These are phyloP conservation scores for Pulveroboletus sp. DNA, from an alignment of 768 basidiomycete genomes.

Conservation along the genomic window DNA sequence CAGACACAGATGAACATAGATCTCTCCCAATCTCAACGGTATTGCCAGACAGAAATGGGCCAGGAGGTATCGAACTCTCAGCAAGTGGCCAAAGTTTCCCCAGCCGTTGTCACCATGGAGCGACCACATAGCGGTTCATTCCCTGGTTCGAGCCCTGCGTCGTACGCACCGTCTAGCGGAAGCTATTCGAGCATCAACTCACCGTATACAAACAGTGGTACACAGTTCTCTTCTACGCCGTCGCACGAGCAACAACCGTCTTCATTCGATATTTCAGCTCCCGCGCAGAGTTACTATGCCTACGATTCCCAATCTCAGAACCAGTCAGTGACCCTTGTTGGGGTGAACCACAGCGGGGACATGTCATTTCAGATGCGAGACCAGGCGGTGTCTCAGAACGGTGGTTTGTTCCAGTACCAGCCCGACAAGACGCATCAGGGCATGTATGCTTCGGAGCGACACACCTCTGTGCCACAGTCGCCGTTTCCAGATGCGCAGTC, in stretches of 20 bases:
- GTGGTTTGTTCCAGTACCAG: slow-evolving; percentile 13
- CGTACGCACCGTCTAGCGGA: slow-evolving; percentile 21
- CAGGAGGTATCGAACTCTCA: slow-evolving; percentile 8
- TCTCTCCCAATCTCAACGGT: slow-evolving; percentile 13
- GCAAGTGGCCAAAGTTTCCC: slow-evolving; percentile 6
- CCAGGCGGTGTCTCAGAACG: slow-evolving; percentile 13
- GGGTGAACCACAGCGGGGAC: slow-evolving; percentile 14
- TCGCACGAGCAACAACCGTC: slow-evolving; percentile 20
- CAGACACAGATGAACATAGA: slow-evolving; percentile 15
- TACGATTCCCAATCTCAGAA: slow-evolving; percentile 16
- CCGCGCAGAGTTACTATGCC: slow-evolving; percentile 17
- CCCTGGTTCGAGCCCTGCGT: slow-evolving; percentile 21
- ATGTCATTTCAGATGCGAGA: slow-evolving; percentile 17
- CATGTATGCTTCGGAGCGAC: slow-evolving; percentile 24
- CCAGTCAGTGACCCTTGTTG: slow-evolving; percentile 20
- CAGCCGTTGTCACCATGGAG: slow-evolving; percentile 13
- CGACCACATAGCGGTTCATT: slow-evolving; percentile 20
- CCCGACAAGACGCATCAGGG: slow-evolving; percentile 23
- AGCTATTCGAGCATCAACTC: slow-evolving; percentile 24
- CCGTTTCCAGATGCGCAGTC: slow-evolving; percentile 16
- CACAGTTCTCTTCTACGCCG: slow-evolving; percentile 15
- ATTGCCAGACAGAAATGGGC: slow-evolving; percentile 10
- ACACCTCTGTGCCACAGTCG: slow-evolving; percentile 15
- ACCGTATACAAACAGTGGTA: slow-evolving; percentile 21
- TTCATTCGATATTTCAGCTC: slow-evolving; percentile 18